Base-by-base conservation (phyloP, 1,139 yeast species). In the Hansenula lynferdii region DNA sequence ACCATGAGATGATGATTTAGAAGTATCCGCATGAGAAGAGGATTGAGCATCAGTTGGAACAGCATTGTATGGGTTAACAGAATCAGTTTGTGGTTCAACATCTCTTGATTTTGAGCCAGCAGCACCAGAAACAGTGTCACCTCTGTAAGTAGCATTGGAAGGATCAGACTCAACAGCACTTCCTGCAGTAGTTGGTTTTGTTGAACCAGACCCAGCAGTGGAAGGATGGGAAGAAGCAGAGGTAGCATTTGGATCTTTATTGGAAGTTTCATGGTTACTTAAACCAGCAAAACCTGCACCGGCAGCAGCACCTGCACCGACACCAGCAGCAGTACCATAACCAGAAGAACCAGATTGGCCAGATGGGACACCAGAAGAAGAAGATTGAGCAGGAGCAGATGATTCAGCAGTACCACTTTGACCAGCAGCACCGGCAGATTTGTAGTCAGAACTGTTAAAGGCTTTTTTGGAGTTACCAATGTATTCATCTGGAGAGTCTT, bases 401-500 rank as follows among this genome's bases (percentile, higher is more conserved):
- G 26, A 5, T 6, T 24, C 26, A 12, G 26, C 5, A 12, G 26
- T 5, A 24, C 26, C 26, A 12, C 15, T 24, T 22, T 6, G 24
- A 22, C 15, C 23, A n/a, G 15, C 17, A 12, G 33, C 9, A 30
- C 25, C 41, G n/a, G 15, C 15, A n/a, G 32, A 8, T 21, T 30
- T 30, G 23, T 28, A 28, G n/a, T 27, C 49, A 12, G 50, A 40
- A 14, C 35, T 38, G n/a, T 48, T 31, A 7, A 43, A 30, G 19
- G 55, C 48, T 7, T 35, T 22, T 29, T 54, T 47, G 8, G 42
- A 39, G 28, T 36, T 45, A 11, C 40, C 48, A 19, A 37, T 29
- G 36, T 51, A 49, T 10, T 49, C 43, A 18, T 50, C 39, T 35
- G 57, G 55, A 15, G 48, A 42, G 11, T 40, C 30, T 18, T 41